Evolutionary conservation across 106 monocot genomes (phyloP).

Genomic region (Dendrobium chrysotoxum): DNA sequence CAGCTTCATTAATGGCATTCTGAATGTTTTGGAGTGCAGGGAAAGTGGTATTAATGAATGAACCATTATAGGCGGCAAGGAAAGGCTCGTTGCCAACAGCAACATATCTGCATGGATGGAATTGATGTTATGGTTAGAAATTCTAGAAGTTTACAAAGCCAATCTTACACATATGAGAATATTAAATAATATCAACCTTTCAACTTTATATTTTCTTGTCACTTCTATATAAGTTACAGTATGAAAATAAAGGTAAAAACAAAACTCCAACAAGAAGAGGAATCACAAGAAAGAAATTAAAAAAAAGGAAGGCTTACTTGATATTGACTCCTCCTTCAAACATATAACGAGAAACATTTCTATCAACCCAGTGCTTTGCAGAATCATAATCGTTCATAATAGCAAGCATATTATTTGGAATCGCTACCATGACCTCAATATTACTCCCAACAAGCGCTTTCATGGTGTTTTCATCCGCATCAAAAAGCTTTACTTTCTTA

Average conservation of each 20-base stretch:
- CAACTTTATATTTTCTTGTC: too few relatives aligned
- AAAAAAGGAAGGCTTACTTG: constrained; percentile 22
- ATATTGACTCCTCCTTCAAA: constrained; percentile 45
- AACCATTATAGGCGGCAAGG: constrained; percentile 40
- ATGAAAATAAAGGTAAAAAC: too few relatives aligned
- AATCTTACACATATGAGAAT: too few relatives aligned
- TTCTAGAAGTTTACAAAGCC: too few relatives aligned
- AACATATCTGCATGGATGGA: constrained; percentile 36
- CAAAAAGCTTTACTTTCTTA: constrained; percentile 50
- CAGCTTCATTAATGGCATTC: constrained; percentile 51
- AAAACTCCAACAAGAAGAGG: too few relatives aligned
- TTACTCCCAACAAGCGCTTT: constrained; percentile 27
- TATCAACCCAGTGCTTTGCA: constrained; percentile 39
- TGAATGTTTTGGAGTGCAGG: constrained; percentile 67
- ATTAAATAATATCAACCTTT: too few relatives aligned
- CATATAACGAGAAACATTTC: constrained; percentile 29
- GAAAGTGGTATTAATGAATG: constrained; percentile 46
- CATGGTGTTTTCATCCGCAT: constrained; percentile 26
- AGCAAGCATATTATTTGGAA: constrained; percentile 37
- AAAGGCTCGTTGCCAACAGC: constrained; percentile 77
- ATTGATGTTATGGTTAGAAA: background rate
- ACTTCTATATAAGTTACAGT: too few relatives aligned
- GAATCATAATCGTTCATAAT: constrained; percentile 31
- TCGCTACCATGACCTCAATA: constrained; percentile 48
- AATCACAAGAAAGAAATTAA: too few relatives aligned